Base-by-base conservation (phyloP, 2,329 filamentous ascomycete species). In the Colletotrichum sp. region DNA sequence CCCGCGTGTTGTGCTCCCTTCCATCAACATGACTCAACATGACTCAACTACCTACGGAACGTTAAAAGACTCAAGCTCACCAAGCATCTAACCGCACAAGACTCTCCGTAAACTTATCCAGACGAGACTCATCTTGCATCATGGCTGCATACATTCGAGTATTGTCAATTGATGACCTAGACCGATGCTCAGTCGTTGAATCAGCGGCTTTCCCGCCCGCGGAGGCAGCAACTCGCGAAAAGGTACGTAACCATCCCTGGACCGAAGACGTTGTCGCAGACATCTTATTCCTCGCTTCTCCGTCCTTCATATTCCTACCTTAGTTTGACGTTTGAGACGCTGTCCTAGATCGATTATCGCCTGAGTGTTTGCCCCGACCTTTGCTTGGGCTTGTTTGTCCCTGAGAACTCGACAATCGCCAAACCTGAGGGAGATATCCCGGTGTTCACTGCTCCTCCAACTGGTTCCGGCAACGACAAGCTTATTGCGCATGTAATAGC, bases 301-400 rank as follows among this genome's bases (percentile, higher is more conserved):
- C 10, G 44, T 52, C 6, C n/a, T 52, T 12, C 2, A 13, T n/a
- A 52, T 22, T 52, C 1, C 2, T 12, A 24, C 3, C n/a, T 22
- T 22, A 13, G 6, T 52, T 52, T 52, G 44, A 52, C 44, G 6
- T 24, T 24, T 52, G n/a, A 52, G n/a, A 7, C n/a, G n/a, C 44
- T 52, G 10, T 24, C 44, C 44, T 32, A 83, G 82, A 83, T 83
- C 36, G 82, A 83, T 44, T 83, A 83, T 39, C 78, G 82, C 10
- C 67, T 83, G 10, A 77, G 77, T 0, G 78, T 79, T 6, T 82
- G 79, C 10, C 80, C 82, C 0, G 80, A 82, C n/a, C 65, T 82
- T 28, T 83, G 81, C 7, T 74, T 78, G 6, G 82, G 82, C 0
- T 71, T 83, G 1, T 83, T 83, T 22, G 59, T 78, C 1, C 70